A percentile compares a stretch with the other conserved stretches of the same genome.
Conservation (phyloP, 225 moss, liverwort and hornwort genomes). For the Pleurozium schreberi region DNA sequence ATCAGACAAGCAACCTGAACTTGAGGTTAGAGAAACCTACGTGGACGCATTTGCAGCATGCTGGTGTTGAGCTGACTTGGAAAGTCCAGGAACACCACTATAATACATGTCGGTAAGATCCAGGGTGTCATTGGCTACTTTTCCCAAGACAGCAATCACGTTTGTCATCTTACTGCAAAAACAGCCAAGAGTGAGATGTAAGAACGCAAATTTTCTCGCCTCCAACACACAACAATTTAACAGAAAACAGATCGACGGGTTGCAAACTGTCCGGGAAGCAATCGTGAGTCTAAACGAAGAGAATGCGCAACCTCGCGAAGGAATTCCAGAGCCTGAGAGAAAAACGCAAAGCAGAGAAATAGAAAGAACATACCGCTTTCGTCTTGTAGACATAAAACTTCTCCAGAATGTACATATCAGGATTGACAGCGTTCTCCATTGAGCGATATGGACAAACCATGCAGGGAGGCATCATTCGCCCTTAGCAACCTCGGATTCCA, state of each 20-base stretch:
- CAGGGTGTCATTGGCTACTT: constrained; percentile 68
- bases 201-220: background rate
- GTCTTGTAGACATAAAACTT: constrained; percentile 70
- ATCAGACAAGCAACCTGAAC: background rate
- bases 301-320: background rate
- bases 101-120: constrained; percentile 93
- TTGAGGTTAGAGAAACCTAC: constrained; percentile 16
- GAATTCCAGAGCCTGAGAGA: background rate
- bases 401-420: constrained; percentile 46
- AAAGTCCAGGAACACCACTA: constrained; percentile 53
- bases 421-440: constrained; percentile 19
- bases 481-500: background rate
- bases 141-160: constrained; percentile 76
- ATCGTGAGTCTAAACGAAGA: background rate
- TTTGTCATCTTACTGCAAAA: constrained; percentile 68
- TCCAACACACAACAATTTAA: background rate
- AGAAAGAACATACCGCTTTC: constrained; percentile 33
- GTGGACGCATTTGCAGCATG: constrained; percentile 32
- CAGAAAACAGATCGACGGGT: background rate
- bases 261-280: background rate
- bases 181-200: constrained; percentile 2
- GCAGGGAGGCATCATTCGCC: constrained; percentile 1
- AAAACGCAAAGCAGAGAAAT: background rate
- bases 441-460: background rate
- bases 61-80: constrained; percentile 46